Evolutionary conservation across 2,329 filamentous ascomycete species (phyloP), one percentile per base, ranked within the genome.

Genomic region (Epichloe hybrida): DNA sequence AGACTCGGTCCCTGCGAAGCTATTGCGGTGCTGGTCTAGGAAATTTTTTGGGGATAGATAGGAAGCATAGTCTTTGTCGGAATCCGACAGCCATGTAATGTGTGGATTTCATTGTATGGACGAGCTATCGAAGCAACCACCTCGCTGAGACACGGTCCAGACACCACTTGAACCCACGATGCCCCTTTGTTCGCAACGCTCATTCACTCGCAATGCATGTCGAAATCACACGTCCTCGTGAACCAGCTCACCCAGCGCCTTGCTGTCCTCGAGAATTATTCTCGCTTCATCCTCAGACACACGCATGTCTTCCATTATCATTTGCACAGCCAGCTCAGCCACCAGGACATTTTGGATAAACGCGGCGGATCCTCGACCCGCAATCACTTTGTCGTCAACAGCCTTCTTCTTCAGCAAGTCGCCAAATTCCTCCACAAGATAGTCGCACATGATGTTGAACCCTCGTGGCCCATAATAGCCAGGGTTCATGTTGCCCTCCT

Each of bases 391-490:
- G 61, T 91, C 86, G 49, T 75, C 71, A 15, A 81, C 70, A 2
- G 83, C 79, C 50, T 78, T 73, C 56, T 76, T 72, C 52, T 83
- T 80, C 34, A 91, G 66, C 54, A 77, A 65, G 8, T 72, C 63
- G 13, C 76, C 78, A 62, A 87, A 82, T 45, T 72, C 71, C 3
- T 68, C 61, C 52, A 86, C 80, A 38, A 89, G 76, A 50, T 76
- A 77, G 58, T 87, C 82, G 43, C 80, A 85, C 76, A 95, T 87
- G 48, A 77, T 68, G 46, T 79, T 78, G 48, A 85, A 73, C 1
- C 89, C 89, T 20, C 82, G 77, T 3, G 83, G 77, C 2, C 89
- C 89, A 66, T 95, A 95, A 66, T 95, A 95, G 0, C 89, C 89
- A 9, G 86, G 85, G 3, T 77, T 81, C 34, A 84, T 72, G 50